Evolutionary conservation across 345 rosid species (phyloP), one percentile per base, ranked within the genome.

Genomic region (Ailanthus altissimus): DNA sequence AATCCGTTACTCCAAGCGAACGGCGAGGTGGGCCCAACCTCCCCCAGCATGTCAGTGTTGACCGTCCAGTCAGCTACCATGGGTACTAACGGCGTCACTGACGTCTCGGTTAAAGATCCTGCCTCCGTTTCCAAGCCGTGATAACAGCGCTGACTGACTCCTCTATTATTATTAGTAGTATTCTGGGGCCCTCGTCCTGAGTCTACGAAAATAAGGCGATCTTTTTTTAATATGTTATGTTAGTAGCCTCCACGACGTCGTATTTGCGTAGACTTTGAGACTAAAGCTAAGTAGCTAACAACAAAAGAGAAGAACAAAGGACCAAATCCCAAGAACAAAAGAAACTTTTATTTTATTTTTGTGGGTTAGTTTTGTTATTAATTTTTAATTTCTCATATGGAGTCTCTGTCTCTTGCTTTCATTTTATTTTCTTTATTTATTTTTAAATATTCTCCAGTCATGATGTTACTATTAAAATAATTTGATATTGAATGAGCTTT

Each of bases 41-140:
- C 98, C 1, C 97, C 98, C 1, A 90, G 88, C 84, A 66, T 89
- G 83, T 94, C 98, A 28, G 94, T 81, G 12, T 81, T 90, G 87
- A 90, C 97, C 23, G 87, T 86, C 54, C 98, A 94, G 80, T 92
- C 97, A 1, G 89, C 88, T 61, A 77, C 85, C 2, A 49, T 83
- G 72, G 89, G 85, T 54, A 32, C 38, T 32, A 88, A 86, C 83
- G 87, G 82, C 43, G 80, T 70, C 5, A 53, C 78, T 36, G 85
- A 83, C 42, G 81, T 80, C 20, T 85, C 91, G 63, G 84, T 85
- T 40, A 89, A 90, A 82, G 98, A 92, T 46, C 88, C 88, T 59
- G 87, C 91, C 59, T 88, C 97, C 73, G 86, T 87, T 72, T 83
- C 95, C 82, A 88, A 87, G 82, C 88, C 95, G 42, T 92, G 87